Evolutionary conservation across 495 filamentous ascomycete genomes (phyloP).

Genomic region (Xylaria scruposa): DNA sequence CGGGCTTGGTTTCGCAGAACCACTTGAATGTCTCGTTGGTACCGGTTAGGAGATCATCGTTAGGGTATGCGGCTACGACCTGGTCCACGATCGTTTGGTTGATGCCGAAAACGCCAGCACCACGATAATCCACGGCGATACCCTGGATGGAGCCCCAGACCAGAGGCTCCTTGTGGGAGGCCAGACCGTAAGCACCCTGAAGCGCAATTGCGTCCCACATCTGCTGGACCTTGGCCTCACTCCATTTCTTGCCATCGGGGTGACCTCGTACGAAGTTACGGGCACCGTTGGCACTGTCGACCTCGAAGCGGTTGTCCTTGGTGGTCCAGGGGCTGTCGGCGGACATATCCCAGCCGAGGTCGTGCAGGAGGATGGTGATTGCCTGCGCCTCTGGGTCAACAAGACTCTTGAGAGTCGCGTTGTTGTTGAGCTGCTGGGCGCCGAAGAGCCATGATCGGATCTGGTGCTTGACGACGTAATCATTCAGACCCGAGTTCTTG

Average conservation of each 20-base stretch:
- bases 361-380: slow-evolving; percentile 41
- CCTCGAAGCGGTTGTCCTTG: slow-evolving; percentile 46
- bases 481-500: slow-evolving; percentile 37
- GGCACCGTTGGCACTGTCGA: slow-evolving; percentile 83
- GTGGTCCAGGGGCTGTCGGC: slow-evolving; percentile 36
- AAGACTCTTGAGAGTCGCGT: slow-evolving; percentile 35
- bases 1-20: slow-evolving; percentile 33
- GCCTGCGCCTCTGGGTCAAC: slow-evolving; percentile 45
- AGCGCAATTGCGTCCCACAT: slow-evolving; percentile 39
- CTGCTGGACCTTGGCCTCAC: slow-evolving; percentile 30
- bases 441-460: slow-evolving; percentile 55
- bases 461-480: slow-evolving; percentile 54
- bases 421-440: slow-evolving; percentile 44
- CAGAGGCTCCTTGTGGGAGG: slow-evolving; percentile 34
- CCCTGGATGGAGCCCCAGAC: slow-evolving; percentile 31
- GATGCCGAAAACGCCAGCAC: slow-evolving; percentile 24
- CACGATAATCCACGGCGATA: slow-evolving; percentile 26
- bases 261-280: slow-evolving; percentile 65
- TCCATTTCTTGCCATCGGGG: slow-evolving; percentile 29
- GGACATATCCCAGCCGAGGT: slow-evolving; percentile 38
- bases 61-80: slow-evolving; percentile 30
- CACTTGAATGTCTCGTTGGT: slow-evolving; percentile 30
- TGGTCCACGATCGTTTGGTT: slow-evolving; percentile 27
- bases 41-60: slow-evolving; percentile 19
- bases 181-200: slow-evolving; percentile 30